phyloP scores from a whole-genome alignment of 1,284 basidiomycete genomes.

The Papiliotrema flavescens region DNA sequence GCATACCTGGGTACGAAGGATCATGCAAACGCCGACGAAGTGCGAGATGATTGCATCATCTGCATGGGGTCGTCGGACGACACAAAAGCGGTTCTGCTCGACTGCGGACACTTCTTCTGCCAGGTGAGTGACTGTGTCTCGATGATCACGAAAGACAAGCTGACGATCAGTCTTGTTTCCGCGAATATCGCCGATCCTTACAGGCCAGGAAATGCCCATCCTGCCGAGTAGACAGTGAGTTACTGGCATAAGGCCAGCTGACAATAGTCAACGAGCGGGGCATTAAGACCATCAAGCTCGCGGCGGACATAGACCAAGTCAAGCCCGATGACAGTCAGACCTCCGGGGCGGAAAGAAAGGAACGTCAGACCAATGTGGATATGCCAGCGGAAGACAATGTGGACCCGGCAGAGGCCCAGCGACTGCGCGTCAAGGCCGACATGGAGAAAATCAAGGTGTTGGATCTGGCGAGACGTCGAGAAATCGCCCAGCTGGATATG shows the following conservation, averaged over 20 bases:
- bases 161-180: conserved; percentile 32
- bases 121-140: conserved; percentile 19
- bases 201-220: conserved; percentile 34
- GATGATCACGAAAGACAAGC: too few relatives aligned
- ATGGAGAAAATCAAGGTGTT: conserved; percentile 21
- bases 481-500: conserved; percentile 32
- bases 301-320: not conserved
- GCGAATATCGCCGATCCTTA: conserved; percentile 24
- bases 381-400: not conserved
- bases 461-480: conserved; percentile 17
- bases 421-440: not conserved
- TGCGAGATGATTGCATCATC: conserved; percentile 42
- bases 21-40: conserved; percentile 17
- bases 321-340: not conserved
- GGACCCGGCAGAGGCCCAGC: not conserved
- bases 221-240: conserved; percentile 33
- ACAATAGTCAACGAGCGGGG: conserved; percentile 61
- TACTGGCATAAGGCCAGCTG: not conserved
- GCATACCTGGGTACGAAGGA: conserved; percentile 26
- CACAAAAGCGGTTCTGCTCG: conserved; percentile 29
- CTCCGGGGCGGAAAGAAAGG: not conserved
- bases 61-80: conserved; percentile 45
- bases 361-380: not conserved
- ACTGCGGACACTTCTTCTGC: conserved; percentile 45
- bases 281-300: conserved; percentile 82